Evolutionary conservation across 1,139 yeast genomes (phyloP).

Genomic region (Saccharomyces hybrid): DNA sequence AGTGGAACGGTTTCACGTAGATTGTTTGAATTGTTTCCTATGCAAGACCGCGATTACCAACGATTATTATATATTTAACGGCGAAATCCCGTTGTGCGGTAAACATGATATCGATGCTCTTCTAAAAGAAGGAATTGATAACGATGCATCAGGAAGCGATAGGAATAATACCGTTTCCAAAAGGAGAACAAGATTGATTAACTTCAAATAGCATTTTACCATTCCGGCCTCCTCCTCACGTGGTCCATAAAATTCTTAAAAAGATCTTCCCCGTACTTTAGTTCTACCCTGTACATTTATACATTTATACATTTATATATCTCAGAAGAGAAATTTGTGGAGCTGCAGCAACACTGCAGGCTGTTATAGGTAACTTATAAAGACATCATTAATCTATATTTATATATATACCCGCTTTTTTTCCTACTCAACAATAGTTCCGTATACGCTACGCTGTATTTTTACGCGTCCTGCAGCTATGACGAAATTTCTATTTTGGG

Average conservation of each 20-base stretch:
- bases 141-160: slow-evolving; percentile 2
- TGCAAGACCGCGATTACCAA: slow-evolving; percentile 43
- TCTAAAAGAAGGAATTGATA: slow-evolving; percentile 13
- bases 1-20: slow-evolving; percentile 56
- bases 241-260: neutral
- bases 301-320: neutral
- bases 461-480: neutral
- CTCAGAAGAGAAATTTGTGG: neutral
- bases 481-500: neutral
- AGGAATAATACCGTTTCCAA: slow-evolving; percentile 17
- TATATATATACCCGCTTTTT: neutral
- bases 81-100: slow-evolving; percentile 24
- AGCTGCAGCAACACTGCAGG: neutral
- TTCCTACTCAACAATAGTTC: neutral
- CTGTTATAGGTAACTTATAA: neutral
- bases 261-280: too few species aligned
- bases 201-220: slow-evolving; percentile 8
- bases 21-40: slow-evolving; percentile 51
- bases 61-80: slow-evolving; percentile 43
- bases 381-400: neutral
- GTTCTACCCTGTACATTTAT: neutral
- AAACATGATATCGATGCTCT: slow-evolving; percentile 25
- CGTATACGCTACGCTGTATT: neutral
- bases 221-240: neutral
- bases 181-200: slow-evolving; percentile 23